Percentiles rank a stretch among this genome's conserved stretches.
These are phyloP conservation scores for Penicillium atrosanguineum DNA, from an alignment of 495 filamentous ascomycete species.

Conservation along the genomic window DNA sequence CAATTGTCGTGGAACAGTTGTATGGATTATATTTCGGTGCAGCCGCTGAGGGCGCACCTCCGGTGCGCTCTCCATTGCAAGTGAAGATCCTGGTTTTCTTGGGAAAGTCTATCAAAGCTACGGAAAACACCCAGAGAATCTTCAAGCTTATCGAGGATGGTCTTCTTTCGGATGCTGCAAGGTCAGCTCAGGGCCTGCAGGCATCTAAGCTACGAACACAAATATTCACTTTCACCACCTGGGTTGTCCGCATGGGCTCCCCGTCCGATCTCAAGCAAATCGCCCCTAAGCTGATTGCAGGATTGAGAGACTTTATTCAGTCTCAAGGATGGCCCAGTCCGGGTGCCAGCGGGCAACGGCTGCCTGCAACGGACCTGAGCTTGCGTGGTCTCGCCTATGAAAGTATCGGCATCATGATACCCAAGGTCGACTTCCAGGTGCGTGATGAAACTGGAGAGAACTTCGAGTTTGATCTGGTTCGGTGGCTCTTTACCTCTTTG, in stretches of 20 bases:
- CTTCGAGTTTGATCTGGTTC: constrained; percentile 59
- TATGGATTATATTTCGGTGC: constrained; percentile 67
- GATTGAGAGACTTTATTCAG: constrained; percentile 71
- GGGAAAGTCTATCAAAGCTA: constrained; percentile 69
- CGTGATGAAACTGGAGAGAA: constrained; percentile 35
- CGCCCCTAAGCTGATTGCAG: constrained; percentile 66
- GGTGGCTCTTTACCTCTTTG: constrained; percentile 80
- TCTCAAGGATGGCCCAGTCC: constrained; percentile 80
- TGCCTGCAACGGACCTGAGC: constrained; percentile 57
- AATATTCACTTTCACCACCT: constrained; percentile 85
- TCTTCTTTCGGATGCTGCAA: constrained; percentile 48
- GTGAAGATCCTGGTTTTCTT: constrained; percentile 71
- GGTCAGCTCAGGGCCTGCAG: constrained; percentile 61
- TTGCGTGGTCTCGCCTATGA: constrained; percentile 78
- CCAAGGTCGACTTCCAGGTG: constrained; percentile 40
- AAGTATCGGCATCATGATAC: constrained; percentile 76
- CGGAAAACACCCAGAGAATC: constrained; percentile 61
- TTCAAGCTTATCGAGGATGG: constrained; percentile 67
- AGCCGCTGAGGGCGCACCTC: constrained; percentile 39
- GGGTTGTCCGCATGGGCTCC: constrained; percentile 75
- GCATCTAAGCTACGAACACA: constrained; percentile 72
- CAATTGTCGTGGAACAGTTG: constrained; percentile 57
- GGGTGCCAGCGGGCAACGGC: constrained; percentile 38
- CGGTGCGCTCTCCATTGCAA: constrained; percentile 66
- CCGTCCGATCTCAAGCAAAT: constrained; percentile 56